Evolutionary conservation across 768 basidiomycete genomes (phyloP).

Genomic region (Tylopilus felleus): DNA sequence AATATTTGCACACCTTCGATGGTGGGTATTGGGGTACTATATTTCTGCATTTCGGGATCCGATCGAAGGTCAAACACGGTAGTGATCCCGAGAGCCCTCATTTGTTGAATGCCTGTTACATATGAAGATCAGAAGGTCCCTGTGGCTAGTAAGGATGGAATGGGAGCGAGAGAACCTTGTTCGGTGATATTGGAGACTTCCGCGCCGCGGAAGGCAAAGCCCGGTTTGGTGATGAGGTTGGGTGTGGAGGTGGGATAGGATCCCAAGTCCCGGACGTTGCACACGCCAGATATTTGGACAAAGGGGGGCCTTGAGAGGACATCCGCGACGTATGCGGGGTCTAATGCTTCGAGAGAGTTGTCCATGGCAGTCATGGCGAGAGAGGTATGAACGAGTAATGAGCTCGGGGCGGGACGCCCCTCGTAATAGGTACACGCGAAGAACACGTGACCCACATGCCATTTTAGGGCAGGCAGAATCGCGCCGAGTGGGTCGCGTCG

Average conservation of each 20-base stretch:
- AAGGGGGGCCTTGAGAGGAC: conserved; percentile 70
- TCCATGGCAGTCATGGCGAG: conserved; percentile 19
- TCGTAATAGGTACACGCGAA: no score
- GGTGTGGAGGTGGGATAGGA: conserved; percentile 49
- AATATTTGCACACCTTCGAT: conserved; percentile 63
- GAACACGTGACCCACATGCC: conserved; percentile 7
- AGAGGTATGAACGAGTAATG: not conserved
- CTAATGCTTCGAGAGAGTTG: conserved; percentile 55
- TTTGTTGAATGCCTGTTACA: conserved; percentile 49
- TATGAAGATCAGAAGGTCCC: conserved; percentile 1
- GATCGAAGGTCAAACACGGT: conserved; percentile 77
- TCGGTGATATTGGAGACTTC: conserved; percentile 70
- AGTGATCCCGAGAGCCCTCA: conserved; percentile 60
- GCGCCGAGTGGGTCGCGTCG: conserved; percentile 34
- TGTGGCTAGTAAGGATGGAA: not conserved
- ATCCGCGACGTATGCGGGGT: conserved; percentile 60
- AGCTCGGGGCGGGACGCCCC: not conserved
- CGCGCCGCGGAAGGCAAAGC: conserved; percentile 62
- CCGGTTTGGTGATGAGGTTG: conserved; percentile 53
- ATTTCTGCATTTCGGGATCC: conserved; percentile 75
- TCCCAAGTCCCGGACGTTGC: conserved; percentile 74
- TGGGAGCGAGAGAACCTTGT: conserved; percentile 46
- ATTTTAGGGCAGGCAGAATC: conserved; percentile 45
- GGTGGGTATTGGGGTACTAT: conserved; percentile 57
- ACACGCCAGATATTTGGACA: conserved; percentile 65